Evolutionary conservation across 768 basidiomycete species (phyloP), one percentile per base, ranked within the genome.

Genomic region (Russula olivacea): DNA sequence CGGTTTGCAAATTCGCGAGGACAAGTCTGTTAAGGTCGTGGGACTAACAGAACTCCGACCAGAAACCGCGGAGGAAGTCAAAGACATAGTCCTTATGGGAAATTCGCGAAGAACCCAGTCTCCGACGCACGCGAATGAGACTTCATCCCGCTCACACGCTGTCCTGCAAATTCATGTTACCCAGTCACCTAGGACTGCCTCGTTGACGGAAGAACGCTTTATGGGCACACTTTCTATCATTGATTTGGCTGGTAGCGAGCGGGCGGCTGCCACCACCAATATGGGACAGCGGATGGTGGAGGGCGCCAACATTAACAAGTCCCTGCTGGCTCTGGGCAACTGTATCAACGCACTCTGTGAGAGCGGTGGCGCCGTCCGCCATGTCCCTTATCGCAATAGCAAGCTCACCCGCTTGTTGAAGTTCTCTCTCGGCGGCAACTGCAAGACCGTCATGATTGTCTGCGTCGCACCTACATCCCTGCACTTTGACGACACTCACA

Each of bases 401-500:
- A 99, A 99, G 76, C 89, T 99, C 67, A 99, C 97, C 0, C 90
- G 97, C 48, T 76, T 98, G 50, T 87, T 98, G 71, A 98, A 98
- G 75, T 98, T 98, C 78, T 95, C 96, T 1, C 83, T 98, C 53
- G 96, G 96, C 1, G 97, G 97, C 7, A 98, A 98, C 74, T 99
- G 97, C 83, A 93, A 96, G 76, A 99, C 97, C 1, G 94, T 97
- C 71, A 99, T 98, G 97, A 93, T 98, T 66, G 96, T 98, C 65
- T 98, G 97, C 72, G 80, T 99, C 52, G 94, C 94, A 0, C 97
- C 97, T 1, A 93, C 94, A 5, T 94, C 93, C 41, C 83, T 83
- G 41, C 94, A 99, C 76, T 97, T 98, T 73, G 97, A 98, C 71
- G 97, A 99, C 73, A 98, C 97, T 36, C 93, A 97, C 73, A 99